A percentile compares a stretch with the other conserved stretches of the same genome.
phyloP scores from a whole-genome alignment of 176 grass and related monocot genomes.

The Aegilops sharonensis region DNA sequence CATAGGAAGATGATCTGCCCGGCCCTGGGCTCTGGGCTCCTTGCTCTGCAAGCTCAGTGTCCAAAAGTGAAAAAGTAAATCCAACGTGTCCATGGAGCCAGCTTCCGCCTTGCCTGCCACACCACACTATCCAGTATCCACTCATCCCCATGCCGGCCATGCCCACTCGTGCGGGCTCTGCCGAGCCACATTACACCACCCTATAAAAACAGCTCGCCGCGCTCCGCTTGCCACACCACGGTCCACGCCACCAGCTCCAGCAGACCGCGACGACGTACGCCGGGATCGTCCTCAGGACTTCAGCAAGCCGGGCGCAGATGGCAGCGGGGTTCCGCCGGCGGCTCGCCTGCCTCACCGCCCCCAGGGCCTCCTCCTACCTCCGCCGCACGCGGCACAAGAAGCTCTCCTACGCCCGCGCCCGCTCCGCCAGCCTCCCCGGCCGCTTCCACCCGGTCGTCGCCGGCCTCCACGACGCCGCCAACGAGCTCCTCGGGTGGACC shows the following conservation, averaged over 20 bases:
- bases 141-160: not conserved
- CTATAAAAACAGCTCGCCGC: slow-evolving; percentile 29
- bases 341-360: slow-evolving; percentile 24
- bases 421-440: slow-evolving; percentile 52
- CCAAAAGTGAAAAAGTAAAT: not conserved
- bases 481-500: slow-evolving; percentile 30
- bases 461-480: slow-evolving; percentile 38
- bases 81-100: slow-evolving; percentile 4
- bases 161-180: slow-evolving; percentile 38
- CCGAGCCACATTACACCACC: not conserved
- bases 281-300: not conserved
- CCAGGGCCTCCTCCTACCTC: slow-evolving; percentile 21
- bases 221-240: slow-evolving; percentile 18
- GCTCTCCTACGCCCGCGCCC: slow-evolving; percentile 38
- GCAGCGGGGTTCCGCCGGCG: slow-evolving; percentile 35
- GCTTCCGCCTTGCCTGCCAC: not conserved
- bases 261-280: not conserved
- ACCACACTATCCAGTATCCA: not conserved
- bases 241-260: not conserved
- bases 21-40: not conserved
- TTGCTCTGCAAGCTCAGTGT: not conserved
- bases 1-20: not conserved
- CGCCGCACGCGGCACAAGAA: slow-evolving; percentile 41
- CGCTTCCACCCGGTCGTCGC: slow-evolving; percentile 61
- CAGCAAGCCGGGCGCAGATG: slow-evolving; percentile 17